Conservation (phyloP, 169 alveolate genomes). For the Plasmodium coatneyi region DNA sequence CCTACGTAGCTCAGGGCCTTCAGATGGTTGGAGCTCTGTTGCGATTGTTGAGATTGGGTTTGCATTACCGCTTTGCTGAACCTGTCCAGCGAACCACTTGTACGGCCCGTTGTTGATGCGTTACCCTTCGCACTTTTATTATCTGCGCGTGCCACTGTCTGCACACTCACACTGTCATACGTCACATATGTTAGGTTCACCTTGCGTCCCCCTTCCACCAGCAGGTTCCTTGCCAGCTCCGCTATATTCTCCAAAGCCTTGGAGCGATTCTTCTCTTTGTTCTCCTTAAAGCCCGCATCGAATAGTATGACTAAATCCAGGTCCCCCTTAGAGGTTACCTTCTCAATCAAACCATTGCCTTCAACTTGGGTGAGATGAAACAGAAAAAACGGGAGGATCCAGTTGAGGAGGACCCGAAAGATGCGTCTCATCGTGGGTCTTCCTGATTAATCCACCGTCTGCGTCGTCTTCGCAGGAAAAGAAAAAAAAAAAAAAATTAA, state of each 20-base stretch:
- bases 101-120: background rate
- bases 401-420: background rate
- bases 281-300: conserved; percentile 2
- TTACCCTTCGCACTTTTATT: background rate
- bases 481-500: background rate
- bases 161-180: conserved; percentile 23
- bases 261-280: background rate
- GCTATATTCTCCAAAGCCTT: conserved; percentile 11
- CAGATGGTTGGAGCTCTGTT: conserved; percentile 20
- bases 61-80: background rate
- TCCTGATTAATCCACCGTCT: background rate
- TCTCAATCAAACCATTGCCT: background rate
- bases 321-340: conserved; percentile 46
- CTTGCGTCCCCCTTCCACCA: background rate
- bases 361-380: background rate
- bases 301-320: conserved; percentile 33
- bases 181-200: conserved; percentile 13
- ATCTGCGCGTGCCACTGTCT: background rate
- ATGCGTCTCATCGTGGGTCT: background rate
- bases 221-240: conserved; percentile 14
- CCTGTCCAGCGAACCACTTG: background rate
- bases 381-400: background rate
- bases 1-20: conserved; percentile 61
- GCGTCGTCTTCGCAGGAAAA: background rate
- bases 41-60: background rate